These are phyloP conservation scores for Dryas alaskensis DNA, from an alignment of 306 rosid genomes.

Conservation along the genomic window DNA sequence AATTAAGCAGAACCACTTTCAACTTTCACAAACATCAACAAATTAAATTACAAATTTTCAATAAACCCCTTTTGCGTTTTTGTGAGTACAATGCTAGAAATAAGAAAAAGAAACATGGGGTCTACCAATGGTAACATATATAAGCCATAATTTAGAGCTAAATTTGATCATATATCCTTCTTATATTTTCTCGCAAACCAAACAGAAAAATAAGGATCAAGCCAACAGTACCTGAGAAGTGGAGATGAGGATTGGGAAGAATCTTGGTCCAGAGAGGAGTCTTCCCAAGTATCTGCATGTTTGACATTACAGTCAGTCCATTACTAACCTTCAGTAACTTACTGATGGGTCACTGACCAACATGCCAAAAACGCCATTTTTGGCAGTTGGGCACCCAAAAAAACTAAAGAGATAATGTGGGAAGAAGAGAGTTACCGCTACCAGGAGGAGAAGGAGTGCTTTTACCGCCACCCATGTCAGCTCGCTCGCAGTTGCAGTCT, in stretches of 20 bases:
- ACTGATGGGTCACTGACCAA: not conserved
- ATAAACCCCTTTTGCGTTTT: not conserved
- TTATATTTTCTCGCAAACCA: not conserved
- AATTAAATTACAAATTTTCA: not conserved
- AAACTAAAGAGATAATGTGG: too few relatives aligned
- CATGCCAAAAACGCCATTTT: not conserved
- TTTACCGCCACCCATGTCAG: slow-evolving; percentile 32
- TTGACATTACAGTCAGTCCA: not conserved
- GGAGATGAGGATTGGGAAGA: slow-evolving; percentile 35
- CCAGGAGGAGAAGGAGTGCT: slow-evolving; percentile 2
- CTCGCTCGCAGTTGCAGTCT: not conserved
- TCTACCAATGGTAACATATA: not conserved
- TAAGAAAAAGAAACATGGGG: not conserved
- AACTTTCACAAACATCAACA: slow-evolving; percentile 2
- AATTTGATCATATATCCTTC: not conserved
- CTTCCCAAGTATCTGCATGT: slow-evolving; percentile 33
- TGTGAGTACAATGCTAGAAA: not conserved
- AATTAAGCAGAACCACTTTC: slow-evolving; percentile 18
- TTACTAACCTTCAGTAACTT: too few relatives aligned
- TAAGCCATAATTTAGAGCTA: not conserved
- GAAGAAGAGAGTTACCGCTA: not conserved
- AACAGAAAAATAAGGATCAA: not conserved
- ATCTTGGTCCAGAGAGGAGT: slow-evolving; percentile 34
- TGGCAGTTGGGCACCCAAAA: not conserved
- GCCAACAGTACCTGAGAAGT: slow-evolving; percentile 36